Evolutionary conservation across 805 yeast genomes (phyloP), one percentile per base, ranked within the genome.

Genomic region (Kurtzmaniella fragi): DNA sequence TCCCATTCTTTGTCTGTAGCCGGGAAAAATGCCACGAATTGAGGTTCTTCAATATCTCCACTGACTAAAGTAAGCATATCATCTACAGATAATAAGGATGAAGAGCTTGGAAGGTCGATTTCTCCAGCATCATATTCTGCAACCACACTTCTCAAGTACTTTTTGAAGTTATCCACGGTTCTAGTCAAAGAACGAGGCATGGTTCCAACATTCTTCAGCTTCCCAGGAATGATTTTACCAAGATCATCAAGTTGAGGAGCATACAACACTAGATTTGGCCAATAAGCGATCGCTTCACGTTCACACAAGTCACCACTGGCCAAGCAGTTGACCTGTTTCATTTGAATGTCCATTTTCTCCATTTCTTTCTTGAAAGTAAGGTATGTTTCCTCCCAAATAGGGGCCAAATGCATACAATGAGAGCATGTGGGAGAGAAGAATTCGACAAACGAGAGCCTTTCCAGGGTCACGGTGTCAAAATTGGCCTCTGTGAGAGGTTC

Each of bases 391-490:
- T 78, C 74, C 97, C 98, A 93, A 6, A 64, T 71, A 1, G 99
- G 98, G 2, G 86, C 93, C 38, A 93, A 63, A 6, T 64, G 69
- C 44, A 66, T 73, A 63, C 99, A 93, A 61, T 91, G 98, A 6
- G 66, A 57, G 57, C 99, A 93, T 52, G 82, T 82, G 0, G 99
- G 99, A 26, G 96, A 87, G 56, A 63, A 93, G 61, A 88, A 90
- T 62, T 91, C 96, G 27, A 91, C 81, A 53, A 91, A 71, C 52
- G 89, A 82, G 15, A 80, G 62, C 2, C 83, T 83, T 8, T 69
- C 61, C 14, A 66, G 54, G n/a, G 78, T 53, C 28, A 64, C 62
- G 10, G 57, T 43, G 38, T 77, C 79, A 52, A 84, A 87, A 15
- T 64, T 70, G 1, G 61, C 70, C 3, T 56, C 47, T 0, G 71